A percentile compares a stretch with the other conserved stretches of the same genome.
Conservation (phyloP, 108 stramenopile species). For the Epithemia pelagica region DNA sequence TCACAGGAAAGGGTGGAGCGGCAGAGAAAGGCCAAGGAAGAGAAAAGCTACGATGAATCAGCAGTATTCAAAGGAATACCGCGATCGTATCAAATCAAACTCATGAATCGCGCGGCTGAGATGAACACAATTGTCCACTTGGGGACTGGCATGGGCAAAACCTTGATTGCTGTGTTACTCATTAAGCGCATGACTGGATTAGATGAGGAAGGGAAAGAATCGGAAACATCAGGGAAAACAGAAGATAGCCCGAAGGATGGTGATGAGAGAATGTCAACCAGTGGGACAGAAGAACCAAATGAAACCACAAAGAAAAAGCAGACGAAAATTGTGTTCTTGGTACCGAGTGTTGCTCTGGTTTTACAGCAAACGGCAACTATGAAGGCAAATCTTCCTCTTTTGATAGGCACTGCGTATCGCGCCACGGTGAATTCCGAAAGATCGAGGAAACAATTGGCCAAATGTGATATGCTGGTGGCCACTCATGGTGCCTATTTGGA, state of each 20-base stretch:
- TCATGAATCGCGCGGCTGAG: slow-evolving; percentile 42
- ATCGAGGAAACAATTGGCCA: slow-evolving; percentile 22
- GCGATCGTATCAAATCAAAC: slow-evolving; percentile 40
- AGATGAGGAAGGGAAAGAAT: not conserved
- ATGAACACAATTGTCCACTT: slow-evolving; percentile 53
- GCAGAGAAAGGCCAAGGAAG: slow-evolving; percentile 12
- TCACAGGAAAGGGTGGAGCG: slow-evolving; percentile 8
- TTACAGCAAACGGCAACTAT: slow-evolving; percentile 50
- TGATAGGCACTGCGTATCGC: slow-evolving; percentile 32
- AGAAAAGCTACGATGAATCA: slow-evolving; percentile 6
- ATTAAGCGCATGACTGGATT: slow-evolving; percentile 23
- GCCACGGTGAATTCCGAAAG: slow-evolving; percentile 16
- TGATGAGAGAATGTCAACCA: not conserved
- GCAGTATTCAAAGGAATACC: slow-evolving; percentile 10
- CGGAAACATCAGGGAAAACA: not conserved
- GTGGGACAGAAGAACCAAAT: not conserved
- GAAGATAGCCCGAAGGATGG: not conserved
- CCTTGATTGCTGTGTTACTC: slow-evolving; percentile 49
- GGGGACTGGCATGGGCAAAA: slow-evolving; percentile 62
- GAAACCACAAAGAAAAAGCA: not conserved
- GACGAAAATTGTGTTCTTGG: slow-evolving; percentile 51
- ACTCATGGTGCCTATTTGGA: slow-evolving; percentile 56
- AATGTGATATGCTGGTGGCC: slow-evolving; percentile 46
- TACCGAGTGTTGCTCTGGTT: slow-evolving; percentile 57
- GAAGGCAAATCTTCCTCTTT: slow-evolving; percentile 39